phyloP scores from a whole-genome alignment of 768 basidiomycete species.

The Arthromyces matolae region DNA sequence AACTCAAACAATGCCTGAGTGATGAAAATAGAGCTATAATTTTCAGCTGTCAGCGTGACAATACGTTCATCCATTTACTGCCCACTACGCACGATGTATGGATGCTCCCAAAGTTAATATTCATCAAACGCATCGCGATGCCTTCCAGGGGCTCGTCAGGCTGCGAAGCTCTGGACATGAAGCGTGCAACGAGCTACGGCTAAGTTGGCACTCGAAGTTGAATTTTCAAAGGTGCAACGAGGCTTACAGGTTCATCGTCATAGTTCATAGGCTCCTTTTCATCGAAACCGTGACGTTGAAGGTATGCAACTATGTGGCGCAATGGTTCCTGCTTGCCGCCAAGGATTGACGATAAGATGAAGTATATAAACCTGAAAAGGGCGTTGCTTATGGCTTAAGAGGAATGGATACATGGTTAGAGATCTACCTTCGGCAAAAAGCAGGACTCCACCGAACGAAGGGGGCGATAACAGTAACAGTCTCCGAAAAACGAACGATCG shows the following conservation, averaged over 20 bases:
- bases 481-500: conserved; percentile 33
- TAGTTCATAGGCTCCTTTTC: conserved; percentile 21
- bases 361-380: conserved; percentile 26
- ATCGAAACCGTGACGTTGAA: conserved; percentile 22
- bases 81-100: conserved; percentile 36
- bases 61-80: neutral
- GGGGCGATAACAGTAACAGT: conserved; percentile 31
- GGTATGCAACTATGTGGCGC: conserved; percentile 26
- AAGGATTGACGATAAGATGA: conserved; percentile 27
- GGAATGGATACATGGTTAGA: too few relatives aligned
- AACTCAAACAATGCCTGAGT: conserved; percentile 34
- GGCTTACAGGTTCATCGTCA: conserved; percentile 18
- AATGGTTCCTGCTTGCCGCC: conserved; percentile 32
- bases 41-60: neutral
- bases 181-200: conserved; percentile 23
- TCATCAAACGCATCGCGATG: conserved; percentile 33
- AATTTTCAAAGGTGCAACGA: neutral
- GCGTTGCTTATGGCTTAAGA: neutral
- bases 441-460: conserved; percentile 31
- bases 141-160: conserved; percentile 29
- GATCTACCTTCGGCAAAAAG: conserved; percentile 26
- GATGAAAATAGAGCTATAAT: conserved; percentile 32
- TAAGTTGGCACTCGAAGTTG: neutral
- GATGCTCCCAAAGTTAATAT: conserved; percentile 38
- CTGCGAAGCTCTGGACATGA: conserved; percentile 26